Percentiles rank a stretch among this genome's conserved stretches.
phyloP scores from a whole-genome alignment of 257 asterid genomes.

The Nicotiana tabacum region DNA sequence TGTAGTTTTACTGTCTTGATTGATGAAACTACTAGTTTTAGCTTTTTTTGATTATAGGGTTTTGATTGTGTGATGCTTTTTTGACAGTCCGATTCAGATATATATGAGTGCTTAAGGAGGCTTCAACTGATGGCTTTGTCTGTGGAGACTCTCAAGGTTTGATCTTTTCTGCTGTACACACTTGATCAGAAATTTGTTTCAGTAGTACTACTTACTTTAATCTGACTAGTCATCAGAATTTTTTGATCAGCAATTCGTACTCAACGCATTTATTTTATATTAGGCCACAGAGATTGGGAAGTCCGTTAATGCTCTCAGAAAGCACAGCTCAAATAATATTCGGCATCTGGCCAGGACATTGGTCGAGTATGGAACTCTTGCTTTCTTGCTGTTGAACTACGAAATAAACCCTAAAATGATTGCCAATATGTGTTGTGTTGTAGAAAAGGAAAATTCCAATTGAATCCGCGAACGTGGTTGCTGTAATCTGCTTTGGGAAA shows the following conservation, averaged over 20 bases:
- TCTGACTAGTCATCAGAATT: not conserved
- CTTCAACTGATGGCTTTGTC: conserved; percentile 64
- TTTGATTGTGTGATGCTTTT: conserved; percentile 17
- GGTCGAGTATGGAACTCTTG: conserved; percentile 43
- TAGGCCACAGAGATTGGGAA: conserved; percentile 69
- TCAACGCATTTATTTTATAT: conserved; percentile 16
- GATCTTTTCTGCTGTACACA: not conserved
- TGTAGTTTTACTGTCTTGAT: conserved; percentile 6
- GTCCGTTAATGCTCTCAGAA: conserved; percentile 45
- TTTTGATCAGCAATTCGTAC: not conserved
- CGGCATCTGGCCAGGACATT: conserved; percentile 45
- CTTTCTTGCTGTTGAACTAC: not conserved
- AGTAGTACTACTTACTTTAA: not conserved
- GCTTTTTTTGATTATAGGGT: not conserved
- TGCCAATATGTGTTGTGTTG: not conserved
- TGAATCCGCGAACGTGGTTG: not conserved
- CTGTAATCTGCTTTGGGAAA: not conserved
- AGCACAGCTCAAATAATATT: conserved; percentile 50
- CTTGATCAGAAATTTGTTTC: not conserved
- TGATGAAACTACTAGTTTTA: not conserved
- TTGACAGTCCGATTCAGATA: conserved; percentile 48
- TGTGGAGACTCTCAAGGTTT: conserved; percentile 75
- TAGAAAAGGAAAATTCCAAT: not conserved
- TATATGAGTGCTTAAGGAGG: conserved; percentile 67
- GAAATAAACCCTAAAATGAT: not conserved